Percentiles rank a stretch among this genome's conserved stretches.
Conservation (phyloP, 78 protist genomes). For the Dictyostelium purpureum region DNA sequence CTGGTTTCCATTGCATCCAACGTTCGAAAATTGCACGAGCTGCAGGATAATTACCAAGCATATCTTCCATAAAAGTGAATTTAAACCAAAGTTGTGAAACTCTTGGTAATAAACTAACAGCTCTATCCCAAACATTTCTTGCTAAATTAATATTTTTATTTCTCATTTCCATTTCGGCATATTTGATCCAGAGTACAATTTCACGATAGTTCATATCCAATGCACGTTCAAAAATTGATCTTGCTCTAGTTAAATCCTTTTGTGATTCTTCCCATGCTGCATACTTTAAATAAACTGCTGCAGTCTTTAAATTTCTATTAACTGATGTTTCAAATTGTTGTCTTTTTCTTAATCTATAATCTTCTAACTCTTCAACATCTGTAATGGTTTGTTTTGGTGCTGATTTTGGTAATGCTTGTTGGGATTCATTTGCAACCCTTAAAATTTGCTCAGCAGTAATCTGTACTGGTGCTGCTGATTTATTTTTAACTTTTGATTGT, state of each 20-base stretch:
- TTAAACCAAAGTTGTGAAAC: slow-evolving; percentile 95
- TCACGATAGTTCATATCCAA: slow-evolving; percentile 83
- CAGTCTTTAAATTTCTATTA: not conserved
- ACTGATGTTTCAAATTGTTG: slow-evolving; percentile 82
- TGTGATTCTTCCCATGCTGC: slow-evolving; percentile 98
- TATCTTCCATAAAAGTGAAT: slow-evolving; percentile 96
- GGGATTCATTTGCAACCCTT: slow-evolving; percentile 88
- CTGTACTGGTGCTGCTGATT: slow-evolving; percentile 96
- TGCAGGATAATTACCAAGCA: slow-evolving; percentile 94
- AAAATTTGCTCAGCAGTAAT: slow-evolving; percentile 99
- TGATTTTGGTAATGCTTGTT: slow-evolving; percentile 10
- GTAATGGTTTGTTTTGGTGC: slow-evolving; percentile 91
- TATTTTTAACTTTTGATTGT: slow-evolving; percentile 86
- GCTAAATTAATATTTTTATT: slow-evolving; percentile 93
- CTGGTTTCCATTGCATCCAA: slow-evolving; percentile 97
- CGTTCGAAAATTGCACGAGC: slow-evolving; percentile 96
- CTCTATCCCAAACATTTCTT: slow-evolving; percentile 98
- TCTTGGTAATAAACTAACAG: slow-evolving; percentile 95
- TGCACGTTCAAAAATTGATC: slow-evolving; percentile 97
- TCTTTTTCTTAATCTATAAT: slow-evolving; percentile 88
- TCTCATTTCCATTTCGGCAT: slow-evolving; percentile 99
- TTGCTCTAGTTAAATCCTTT: slow-evolving; percentile 85
- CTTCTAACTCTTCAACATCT: slow-evolving; percentile 96
- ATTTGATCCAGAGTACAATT: slow-evolving; percentile 88
- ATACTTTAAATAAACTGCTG: slow-evolving; percentile 86